Conservation (phyloP, 2,329 filamentous ascomycete species). For the Cladosporium sp. region DNA sequence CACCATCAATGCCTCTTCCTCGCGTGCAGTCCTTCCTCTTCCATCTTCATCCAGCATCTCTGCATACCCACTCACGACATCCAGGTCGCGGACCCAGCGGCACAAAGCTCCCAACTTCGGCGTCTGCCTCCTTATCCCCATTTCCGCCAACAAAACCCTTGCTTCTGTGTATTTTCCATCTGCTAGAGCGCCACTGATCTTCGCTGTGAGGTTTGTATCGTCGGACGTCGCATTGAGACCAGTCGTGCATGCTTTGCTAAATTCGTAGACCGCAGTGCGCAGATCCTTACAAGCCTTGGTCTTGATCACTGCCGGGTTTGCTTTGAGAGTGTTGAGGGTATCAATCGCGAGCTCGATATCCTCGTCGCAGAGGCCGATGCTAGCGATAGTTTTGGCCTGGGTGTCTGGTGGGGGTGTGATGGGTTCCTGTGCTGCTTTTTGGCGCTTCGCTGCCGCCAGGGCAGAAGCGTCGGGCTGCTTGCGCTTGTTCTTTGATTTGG, state of each 20-base stretch:
- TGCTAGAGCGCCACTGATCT: slow-evolving; percentile 64
- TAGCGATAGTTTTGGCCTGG: slow-evolving; percentile 17
- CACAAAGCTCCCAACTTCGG: slow-evolving; percentile 69
- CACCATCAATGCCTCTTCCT: slow-evolving; percentile 59
- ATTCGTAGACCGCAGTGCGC: slow-evolving; percentile 66
- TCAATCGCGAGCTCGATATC: slow-evolving; percentile 69
- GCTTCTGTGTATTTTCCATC: slow-evolving; percentile 68
- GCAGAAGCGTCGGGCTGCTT: slow-evolving; percentile 13
- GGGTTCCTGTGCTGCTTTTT: slow-evolving; percentile 15
- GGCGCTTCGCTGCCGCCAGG: slow-evolving; percentile 1
- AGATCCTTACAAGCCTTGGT: slow-evolving; percentile 68
- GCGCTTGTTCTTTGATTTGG: slow-evolving; percentile 17
- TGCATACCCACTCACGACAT: slow-evolving; percentile 66
- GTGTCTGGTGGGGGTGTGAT: slow-evolving; percentile 16
- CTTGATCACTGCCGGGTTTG: slow-evolving; percentile 65
- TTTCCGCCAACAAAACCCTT: slow-evolving; percentile 65
- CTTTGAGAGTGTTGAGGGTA: slow-evolving; percentile 59
- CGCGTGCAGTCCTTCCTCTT: slow-evolving; percentile 46
- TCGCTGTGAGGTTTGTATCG: slow-evolving; percentile 64
- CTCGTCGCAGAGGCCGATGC: slow-evolving; percentile 40
- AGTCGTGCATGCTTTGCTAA: slow-evolving; percentile 67
- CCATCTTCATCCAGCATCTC: slow-evolving; percentile 52
- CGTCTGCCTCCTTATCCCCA: slow-evolving; percentile 65
- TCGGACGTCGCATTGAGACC: slow-evolving; percentile 61
- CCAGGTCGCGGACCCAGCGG: slow-evolving; percentile 71